phyloP scores from a whole-genome alignment of 1,284 basidiomycete species.

The Moesziomyces sp. region DNA sequence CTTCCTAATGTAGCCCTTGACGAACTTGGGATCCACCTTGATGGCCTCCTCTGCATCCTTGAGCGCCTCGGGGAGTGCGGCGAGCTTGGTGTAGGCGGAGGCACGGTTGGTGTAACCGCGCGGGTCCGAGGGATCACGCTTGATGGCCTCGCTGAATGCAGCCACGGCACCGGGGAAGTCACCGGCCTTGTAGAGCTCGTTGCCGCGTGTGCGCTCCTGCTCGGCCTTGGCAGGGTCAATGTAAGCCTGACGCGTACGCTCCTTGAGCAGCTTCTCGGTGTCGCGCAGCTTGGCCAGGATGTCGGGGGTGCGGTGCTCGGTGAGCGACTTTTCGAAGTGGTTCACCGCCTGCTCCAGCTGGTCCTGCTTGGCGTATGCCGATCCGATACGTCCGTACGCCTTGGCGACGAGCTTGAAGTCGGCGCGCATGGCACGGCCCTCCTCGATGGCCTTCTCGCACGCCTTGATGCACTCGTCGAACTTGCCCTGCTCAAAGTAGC shows the following conservation, averaged over 20 bases:
- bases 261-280: conserved; percentile 81
- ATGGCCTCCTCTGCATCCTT: conserved; percentile 96
- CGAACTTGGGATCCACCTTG: conserved; percentile 80
- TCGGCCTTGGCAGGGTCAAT: conserved; percentile 88
- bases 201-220: conserved; percentile 88
- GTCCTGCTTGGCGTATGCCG: conserved; percentile 83
- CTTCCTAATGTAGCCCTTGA: conserved; percentile 95
- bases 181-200: conserved; percentile 82
- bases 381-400: conserved; percentile 89
- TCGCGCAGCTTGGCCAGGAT: conserved; percentile 83
- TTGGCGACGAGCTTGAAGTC: conserved; percentile 75
- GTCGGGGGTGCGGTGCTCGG: conserved; percentile 96
- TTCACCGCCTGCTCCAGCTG: conserved; percentile 78
- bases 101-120: conserved; percentile 97
- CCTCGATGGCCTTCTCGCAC: conserved; percentile 93
- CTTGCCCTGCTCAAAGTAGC: conserved; percentile 91
- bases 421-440: conserved; percentile 77
- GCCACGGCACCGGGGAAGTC: conserved; percentile 83
- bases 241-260: conserved; percentile 84
- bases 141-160: conserved; percentile 94
- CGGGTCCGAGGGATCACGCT: conserved; percentile 89
- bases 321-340: conserved; percentile 74
- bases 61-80: conserved; percentile 91
- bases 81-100: conserved; percentile 93
- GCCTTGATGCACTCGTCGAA: conserved; percentile 90